Evolutionary conservation across 2,329 filamentous ascomycete species (phyloP).

Genomic region (Pezicula neosporulosa): DNA sequence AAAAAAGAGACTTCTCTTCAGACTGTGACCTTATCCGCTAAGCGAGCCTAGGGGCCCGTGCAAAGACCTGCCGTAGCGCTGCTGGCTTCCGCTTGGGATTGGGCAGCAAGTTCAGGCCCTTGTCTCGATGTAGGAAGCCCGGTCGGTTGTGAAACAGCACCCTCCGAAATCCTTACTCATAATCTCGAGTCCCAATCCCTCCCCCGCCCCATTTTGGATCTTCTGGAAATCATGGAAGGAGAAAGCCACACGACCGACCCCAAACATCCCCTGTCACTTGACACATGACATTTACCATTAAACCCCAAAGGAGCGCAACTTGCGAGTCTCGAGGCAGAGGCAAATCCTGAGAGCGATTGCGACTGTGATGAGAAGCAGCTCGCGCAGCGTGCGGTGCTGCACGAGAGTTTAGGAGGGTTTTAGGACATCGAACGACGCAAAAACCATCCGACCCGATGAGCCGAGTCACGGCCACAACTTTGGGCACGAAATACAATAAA

Average conservation of each 20-base stretch:
- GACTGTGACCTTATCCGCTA: conserved; percentile 13
- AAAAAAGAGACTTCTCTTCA: too few species aligned
- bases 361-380: neutral
- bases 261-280: conserved; percentile 2
- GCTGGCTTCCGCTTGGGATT: conserved; percentile 19
- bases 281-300: conserved; percentile 1
- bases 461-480: neutral
- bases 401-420: neutral
- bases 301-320: conserved; percentile 17
- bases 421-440: neutral
- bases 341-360: neutral
- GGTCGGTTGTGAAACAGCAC: conserved; percentile 23
- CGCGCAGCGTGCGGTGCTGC: neutral
- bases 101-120: conserved; percentile 20
- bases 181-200: conserved; percentile 11
- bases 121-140: conserved; percentile 15
- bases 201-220: conserved; percentile 7
- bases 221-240: conserved; percentile 21
- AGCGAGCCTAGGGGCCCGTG: conserved; percentile 15
- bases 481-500: neutral
- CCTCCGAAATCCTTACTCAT: conserved; percentile 5
- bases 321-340: conserved; percentile 14
- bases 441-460: neutral
- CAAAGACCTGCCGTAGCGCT: neutral
- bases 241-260: conserved; percentile 15